Evolutionary conservation across 2,329 filamentous ascomycete genomes (phyloP).

Genomic region (Talaromyces sp.): DNA sequence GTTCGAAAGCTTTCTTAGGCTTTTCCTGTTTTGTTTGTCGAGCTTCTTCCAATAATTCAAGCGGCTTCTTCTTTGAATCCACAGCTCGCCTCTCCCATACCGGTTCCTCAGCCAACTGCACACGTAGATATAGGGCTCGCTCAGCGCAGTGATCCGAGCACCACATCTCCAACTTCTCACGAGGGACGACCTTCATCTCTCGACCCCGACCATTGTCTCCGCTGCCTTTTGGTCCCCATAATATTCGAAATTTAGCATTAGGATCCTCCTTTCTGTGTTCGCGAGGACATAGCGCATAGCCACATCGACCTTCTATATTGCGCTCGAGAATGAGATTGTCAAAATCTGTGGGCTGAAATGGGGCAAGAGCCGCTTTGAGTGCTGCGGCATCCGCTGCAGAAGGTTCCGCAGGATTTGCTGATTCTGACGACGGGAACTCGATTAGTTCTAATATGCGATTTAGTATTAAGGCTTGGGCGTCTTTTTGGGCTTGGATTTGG

Average conservation of each 20-base stretch:
- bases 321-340: conserved; percentile 85
- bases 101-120: conserved; percentile 80
- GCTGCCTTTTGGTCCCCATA: conserved; percentile 53
- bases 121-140: conserved; percentile 78
- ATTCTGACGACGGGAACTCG: conserved; percentile 55
- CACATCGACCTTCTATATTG: conserved; percentile 77
- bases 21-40: conserved; percentile 25
- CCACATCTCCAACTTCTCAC: conserved; percentile 76
- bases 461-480: conserved; percentile 70
- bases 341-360: conserved; percentile 85
- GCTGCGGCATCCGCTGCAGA: conserved; percentile 58
- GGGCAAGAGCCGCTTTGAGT: conserved; percentile 65
- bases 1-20: conserved; percentile 19
- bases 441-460: conserved; percentile 69
- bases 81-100: conserved; percentile 73
- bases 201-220: conserved; percentile 48
- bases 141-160: conserved; percentile 77
- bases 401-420: conserved; percentile 52
- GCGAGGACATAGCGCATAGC: conserved; percentile 73
- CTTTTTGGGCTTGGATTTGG: conserved; percentile 77
- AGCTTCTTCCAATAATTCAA: conserved; percentile 66
- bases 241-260: conserved; percentile 66
- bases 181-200: conserved; percentile 63
- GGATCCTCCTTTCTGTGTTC: conserved; percentile 57
- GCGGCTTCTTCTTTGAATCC: conserved; percentile 45